Evolutionary conservation across 2,329 filamentous ascomycete genomes (phyloP).

Genomic region (Fusarium guadeloupense): DNA sequence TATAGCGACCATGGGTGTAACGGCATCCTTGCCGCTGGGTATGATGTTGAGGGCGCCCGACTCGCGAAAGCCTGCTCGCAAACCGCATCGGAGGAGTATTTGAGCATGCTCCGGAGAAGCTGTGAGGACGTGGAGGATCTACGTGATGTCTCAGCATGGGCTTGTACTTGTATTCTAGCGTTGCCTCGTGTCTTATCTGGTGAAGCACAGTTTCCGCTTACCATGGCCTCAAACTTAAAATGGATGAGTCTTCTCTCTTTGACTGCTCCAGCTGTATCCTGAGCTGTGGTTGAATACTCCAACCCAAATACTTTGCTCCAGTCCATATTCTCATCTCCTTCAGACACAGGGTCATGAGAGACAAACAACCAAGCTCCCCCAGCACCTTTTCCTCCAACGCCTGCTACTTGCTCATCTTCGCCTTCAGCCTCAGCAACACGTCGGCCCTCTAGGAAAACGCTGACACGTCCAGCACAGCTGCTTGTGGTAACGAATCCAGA

Average conservation of each 20-base stretch:
- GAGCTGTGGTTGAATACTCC: constrained; percentile 37
- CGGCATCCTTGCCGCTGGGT: constrained; percentile 46
- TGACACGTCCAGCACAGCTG: constrained; percentile 88
- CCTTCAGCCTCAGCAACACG: constrained; percentile 50
- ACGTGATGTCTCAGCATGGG: constrained; percentile 36
- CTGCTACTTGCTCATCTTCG: constrained; percentile 56
- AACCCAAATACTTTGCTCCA: constrained; percentile 47
- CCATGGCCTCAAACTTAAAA: constrained; percentile 96
- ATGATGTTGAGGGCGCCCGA: constrained; percentile 80
- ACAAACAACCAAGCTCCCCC: constrained; percentile 88
- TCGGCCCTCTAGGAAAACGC: constrained; percentile 85
- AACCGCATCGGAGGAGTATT: constrained; percentile 75
- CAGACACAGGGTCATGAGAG: constrained; percentile 76
- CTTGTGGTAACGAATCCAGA: constrained; percentile 89
- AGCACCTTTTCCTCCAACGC: constrained; percentile 84
- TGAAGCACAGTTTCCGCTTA: constrained; percentile 56
- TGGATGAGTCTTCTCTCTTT: constrained; percentile 68
- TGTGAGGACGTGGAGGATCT: constrained; percentile 91
- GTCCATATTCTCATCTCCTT: constrained; percentile 41
- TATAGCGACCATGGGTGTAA: constrained; percentile 81
- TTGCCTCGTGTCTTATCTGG: constrained; percentile 34
- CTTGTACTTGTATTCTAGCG: constrained; percentile 18
- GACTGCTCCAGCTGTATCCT: constrained; percentile 33
- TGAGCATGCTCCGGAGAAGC: constrained; percentile 80
- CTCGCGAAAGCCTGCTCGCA: constrained; percentile 88